A percentile compares a stretch with the other conserved stretches of the same genome.
phyloP scores from a whole-genome alignment of 352 stramenopile species.

The Pythium guiyangense region DNA sequence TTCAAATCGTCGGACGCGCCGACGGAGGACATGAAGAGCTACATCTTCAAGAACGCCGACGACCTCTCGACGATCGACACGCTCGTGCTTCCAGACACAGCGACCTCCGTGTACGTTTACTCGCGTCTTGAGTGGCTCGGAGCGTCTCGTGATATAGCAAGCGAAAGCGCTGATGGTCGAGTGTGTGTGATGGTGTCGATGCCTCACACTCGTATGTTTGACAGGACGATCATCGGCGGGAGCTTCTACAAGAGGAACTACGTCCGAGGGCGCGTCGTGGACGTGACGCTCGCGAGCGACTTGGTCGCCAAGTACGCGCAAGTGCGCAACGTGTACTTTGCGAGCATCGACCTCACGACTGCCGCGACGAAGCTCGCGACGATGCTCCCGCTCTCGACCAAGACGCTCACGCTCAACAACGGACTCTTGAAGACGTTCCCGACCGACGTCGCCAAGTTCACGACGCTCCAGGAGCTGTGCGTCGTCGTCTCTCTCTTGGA shows the following conservation, averaged over 20 bases:
- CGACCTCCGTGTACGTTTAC: not conserved
- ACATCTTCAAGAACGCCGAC: constrained; percentile 6
- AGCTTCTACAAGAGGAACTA: not conserved
- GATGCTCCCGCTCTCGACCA: too few species aligned
- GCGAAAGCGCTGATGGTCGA: not conserved
- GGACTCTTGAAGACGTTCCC: too few species aligned
- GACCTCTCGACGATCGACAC: constrained; percentile 1
- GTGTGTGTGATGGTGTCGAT: too few species aligned
- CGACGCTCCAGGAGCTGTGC: too few species aligned
- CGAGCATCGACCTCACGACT: not conserved
- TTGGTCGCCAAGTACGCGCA: not conserved
- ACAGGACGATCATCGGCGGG: constrained; percentile 2
- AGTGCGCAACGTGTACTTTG: constrained; percentile 1
- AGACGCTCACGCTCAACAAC: too few species aligned
- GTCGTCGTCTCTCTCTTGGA: too few species aligned
- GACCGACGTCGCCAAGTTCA: too few species aligned
- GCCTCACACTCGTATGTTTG: not conserved
- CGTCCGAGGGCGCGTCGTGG: not conserved
- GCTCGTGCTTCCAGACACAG: not conserved
- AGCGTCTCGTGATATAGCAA: too few species aligned
- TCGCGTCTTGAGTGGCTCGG: too few species aligned
- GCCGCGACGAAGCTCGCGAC: not conserved
- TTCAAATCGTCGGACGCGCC: not conserved
- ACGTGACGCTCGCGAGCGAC: not conserved
- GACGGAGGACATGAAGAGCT: not conserved